Conservation (phyloP, 768 basidiomycete species). For the Leucosporidium yakuticum region DNA sequence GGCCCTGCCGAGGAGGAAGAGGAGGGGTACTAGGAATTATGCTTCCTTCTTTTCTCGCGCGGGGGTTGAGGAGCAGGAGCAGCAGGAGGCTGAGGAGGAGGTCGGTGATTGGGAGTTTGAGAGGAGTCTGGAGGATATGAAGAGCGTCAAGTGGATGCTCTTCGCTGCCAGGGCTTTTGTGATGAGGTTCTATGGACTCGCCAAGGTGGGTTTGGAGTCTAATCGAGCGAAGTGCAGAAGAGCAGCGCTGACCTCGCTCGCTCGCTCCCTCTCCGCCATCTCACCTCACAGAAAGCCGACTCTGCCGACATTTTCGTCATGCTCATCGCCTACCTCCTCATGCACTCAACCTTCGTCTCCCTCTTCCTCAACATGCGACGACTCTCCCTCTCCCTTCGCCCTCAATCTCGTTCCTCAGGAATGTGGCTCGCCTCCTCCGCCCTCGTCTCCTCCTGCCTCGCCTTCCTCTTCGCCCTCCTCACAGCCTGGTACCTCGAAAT, state of each 20-base stretch:
- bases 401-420: slow-evolving; percentile 24
- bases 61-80: background rate
- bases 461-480: slow-evolving; percentile 77
- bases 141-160: slow-evolving; percentile 77
- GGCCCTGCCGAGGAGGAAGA: background rate
- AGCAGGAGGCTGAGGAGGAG: slow-evolving; percentile 30
- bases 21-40: slow-evolving; percentile 8
- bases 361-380: slow-evolving; percentile 81
- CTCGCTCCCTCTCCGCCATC: background rate
- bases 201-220: slow-evolving; percentile 54
- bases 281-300: slow-evolving; percentile 77
- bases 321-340: slow-evolving; percentile 83
- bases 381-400: slow-evolving; percentile 45
- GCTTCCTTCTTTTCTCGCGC: slow-evolving; percentile 32
- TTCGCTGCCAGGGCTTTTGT: slow-evolving; percentile 73
- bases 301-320: slow-evolving; percentile 93
- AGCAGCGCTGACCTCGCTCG: background rate
- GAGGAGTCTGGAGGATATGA: slow-evolving; percentile 58
- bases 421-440: slow-evolving; percentile 54
- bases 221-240: background rate
- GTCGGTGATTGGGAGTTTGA: slow-evolving; percentile 45
- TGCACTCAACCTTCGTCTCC: slow-evolving; percentile 91
- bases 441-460: slow-evolving; percentile 69
- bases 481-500: slow-evolving; percentile 68
- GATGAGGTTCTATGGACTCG: slow-evolving; percentile 75